Evolutionary conservation across 768 basidiomycete species (phyloP), one percentile per base, ranked within the genome.

Genomic region (Mycena olivaceomarginata): DNA sequence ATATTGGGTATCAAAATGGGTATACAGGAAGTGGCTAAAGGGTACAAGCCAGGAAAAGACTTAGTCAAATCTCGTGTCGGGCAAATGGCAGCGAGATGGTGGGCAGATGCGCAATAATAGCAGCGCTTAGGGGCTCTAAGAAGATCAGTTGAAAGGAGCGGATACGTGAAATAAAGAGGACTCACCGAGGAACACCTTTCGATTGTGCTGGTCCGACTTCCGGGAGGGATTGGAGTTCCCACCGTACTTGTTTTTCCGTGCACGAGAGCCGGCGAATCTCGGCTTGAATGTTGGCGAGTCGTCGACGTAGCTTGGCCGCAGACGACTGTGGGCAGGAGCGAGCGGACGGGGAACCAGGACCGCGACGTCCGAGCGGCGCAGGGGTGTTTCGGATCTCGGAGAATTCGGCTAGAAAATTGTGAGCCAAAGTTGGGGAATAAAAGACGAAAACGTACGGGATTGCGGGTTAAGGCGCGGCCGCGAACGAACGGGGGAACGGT

Each of bases 221-320:
- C 31, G 31, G 41, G 40, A 70, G 5, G 1, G 43, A 11, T 60
- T 60, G 68, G 18, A 70, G 6, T 11, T 16, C 20, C 57, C 39
- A 41, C 1, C 5, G 4, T 2, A 70, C 22, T 18, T 45, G 31
- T 57, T 70, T 31, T n/a, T 70, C 57, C 18, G 25, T 53, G 6
- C n/a, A 41, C n/a, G 57, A 57, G 9, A 70, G 68, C 6, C 22
- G 68, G 41, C 22, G 56, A 40, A 70, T 16, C 31, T 70, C 68
- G 41, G 68, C 40, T 37, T 60, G 25, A 3, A 70, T 15, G 37
- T 20, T n/a, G 16, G 59, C n/a, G 7, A 60, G 68, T 25, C 41
- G 43, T 59, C 68, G 68, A 18, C 53, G 15, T 43, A 70, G 25
- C 10, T 70, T 20, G 31, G 46, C 16, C 18, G 51, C 31, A 22